phyloP scores from a whole-genome alignment of 331 rosid genomes.

The Acacia concinna region DNA sequence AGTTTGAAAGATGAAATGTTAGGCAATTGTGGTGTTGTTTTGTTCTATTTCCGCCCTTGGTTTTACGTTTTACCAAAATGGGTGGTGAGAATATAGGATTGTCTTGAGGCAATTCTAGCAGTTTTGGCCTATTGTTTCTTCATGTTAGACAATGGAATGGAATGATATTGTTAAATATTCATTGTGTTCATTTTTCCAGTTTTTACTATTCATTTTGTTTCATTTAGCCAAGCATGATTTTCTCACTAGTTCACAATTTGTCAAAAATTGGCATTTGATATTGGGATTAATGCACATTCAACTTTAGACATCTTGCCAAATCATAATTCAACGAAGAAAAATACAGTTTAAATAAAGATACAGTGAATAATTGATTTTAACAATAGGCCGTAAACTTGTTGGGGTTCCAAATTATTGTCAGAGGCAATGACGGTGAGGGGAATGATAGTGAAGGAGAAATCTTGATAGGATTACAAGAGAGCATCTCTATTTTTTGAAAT shows the following conservation, averaged over 20 bases:
- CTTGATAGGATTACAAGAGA: neutral
- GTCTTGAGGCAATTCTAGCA: conserved; percentile 63
- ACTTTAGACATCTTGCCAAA: neutral
- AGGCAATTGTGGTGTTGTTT: conserved; percentile 33
- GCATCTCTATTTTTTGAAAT: too few species aligned
- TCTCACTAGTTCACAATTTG: neutral
- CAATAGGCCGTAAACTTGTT: too few species aligned
- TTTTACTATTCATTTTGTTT: conserved; percentile 10
- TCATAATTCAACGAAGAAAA: neutral
- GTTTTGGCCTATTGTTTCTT: conserved; percentile 61
- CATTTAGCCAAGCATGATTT: neutral
- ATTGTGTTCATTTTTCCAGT: conserved; percentile 48
- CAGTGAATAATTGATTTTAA: too few species aligned
- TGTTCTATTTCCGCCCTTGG: conserved; percentile 23
- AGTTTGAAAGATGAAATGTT: conserved; percentile 33
- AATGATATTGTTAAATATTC: conserved; percentile 38
- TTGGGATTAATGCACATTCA: neutral
- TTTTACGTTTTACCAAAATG: conserved; percentile 27
- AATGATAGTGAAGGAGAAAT: neutral
- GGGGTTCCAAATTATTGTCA: too few species aligned
- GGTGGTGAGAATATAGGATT: conserved; percentile 58
- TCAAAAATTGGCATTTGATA: neutral
- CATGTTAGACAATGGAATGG: conserved; percentile 12
- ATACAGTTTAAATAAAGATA: too few species aligned
- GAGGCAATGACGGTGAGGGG: too few species aligned